Base-by-base conservation (phyloP, 2,329 filamentous ascomycete genomes). In the Colletotrichum sp. region DNA sequence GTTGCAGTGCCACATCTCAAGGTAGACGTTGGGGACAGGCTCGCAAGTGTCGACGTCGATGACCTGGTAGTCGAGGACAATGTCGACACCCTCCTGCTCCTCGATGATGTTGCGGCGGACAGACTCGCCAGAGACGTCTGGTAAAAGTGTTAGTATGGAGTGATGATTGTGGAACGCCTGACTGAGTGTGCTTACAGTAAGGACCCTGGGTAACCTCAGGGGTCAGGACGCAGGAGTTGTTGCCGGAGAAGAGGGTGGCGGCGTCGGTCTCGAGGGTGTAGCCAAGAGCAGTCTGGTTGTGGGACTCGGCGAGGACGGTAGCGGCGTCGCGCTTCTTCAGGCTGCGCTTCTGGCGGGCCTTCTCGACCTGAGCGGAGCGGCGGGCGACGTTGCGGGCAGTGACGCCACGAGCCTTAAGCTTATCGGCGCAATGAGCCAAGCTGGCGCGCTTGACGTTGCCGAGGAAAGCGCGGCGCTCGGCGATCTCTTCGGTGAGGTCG, bases 191-290 rank as follows among this genome's bases (percentile, higher is more conserved):
- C 80, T 77, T 77, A 80, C 82, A 89, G 82, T 89, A 90, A 28
- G 88, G 88, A 6, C 88, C 88, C 79, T 88, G 82, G 9, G 86
- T 89, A 30, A 86, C 86, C 77, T 89, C 87, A 0, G 87, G 86
- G 6, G 83, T 84, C 15, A 89, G 81, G 49, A 89, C 83, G 69
- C 88, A 89, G n/a, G 85, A 85, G 24, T 81, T 81, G 75, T 85
- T 85, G 55, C 81, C 82, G 5, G 80, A 80, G 77, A 87, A 87
- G 7, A 86, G 77, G 73, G 75, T 82, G 30, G 79, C 69, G 8
- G 81, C 78, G 21, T 81, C 80, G 2, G 82, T 79, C 73, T 81
- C 75, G 18, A 79, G 60, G 21, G 81, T 81, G 77, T 85, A 86
- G 5, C 78, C 79, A 5, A 80, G 64, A 5, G 79, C 78, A 13